Percentiles rank a stretch among this genome's conserved stretches.
Evolutionary conservation across 371 early-diverging fungal genomes (phyloP).

Genomic region (Mycotypha africana): DNA sequence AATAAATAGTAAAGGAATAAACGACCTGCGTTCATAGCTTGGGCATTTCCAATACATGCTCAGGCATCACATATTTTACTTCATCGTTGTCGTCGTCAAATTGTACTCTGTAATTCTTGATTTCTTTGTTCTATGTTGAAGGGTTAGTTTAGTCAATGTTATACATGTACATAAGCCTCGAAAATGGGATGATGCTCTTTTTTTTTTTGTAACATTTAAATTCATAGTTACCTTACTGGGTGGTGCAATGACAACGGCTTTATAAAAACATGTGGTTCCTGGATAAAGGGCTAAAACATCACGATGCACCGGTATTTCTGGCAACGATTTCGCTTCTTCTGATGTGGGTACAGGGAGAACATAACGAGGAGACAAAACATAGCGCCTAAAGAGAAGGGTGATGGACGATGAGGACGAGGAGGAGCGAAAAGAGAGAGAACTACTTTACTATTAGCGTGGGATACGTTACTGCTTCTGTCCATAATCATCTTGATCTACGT

Average conservation of each 20-base stretch:
- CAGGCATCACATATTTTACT: constrained; percentile 39
- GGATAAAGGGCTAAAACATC: constrained; percentile 83
- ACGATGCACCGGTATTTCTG: constrained; percentile 60
- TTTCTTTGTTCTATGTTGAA: constrained; percentile 31
- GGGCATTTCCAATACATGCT: constrained; percentile 56
- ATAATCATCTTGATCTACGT: constrained; percentile 67
- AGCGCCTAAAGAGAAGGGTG: constrained; percentile 59
- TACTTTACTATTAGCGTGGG: too few relatives aligned
- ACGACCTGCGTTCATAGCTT: too few relatives aligned
- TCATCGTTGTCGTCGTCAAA: constrained; percentile 66
- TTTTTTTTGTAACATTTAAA: too few relatives aligned
- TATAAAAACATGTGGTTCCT: constrained; percentile 82
- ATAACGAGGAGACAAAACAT: constrained; percentile 51
- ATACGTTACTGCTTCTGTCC: constrained; percentile 52
- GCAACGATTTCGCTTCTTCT: constrained; percentile 31
- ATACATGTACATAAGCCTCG: too few relatives aligned
- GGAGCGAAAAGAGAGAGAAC: too few relatives aligned
- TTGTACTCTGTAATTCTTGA: constrained; percentile 44
- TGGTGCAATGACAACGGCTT: constrained; percentile 64
- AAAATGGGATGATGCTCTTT: too few relatives aligned
- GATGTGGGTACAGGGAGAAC: constrained; percentile 57
- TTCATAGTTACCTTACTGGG: constrained; percentile 58
- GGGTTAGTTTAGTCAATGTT: neutral
- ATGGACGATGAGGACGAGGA: too few relatives aligned
- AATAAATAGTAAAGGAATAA: too few relatives aligned